Evolutionary conservation across 331 rosid genomes (phyloP).

Genomic region (Arachis monticola): DNA sequence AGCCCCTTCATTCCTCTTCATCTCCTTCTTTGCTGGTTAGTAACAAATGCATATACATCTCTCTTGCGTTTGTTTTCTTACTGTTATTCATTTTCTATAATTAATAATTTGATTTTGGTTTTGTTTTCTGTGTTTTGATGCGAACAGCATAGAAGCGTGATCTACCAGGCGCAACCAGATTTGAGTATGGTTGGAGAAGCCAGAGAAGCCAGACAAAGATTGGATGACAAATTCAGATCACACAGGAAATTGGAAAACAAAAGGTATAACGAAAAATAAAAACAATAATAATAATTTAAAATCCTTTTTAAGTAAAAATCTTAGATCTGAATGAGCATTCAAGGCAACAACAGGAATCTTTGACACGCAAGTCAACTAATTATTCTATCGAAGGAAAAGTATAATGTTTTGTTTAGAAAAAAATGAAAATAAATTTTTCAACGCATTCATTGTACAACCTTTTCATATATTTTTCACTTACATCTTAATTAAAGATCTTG

Average conservation of each 20-base stretch:
- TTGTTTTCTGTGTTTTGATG: background rate
- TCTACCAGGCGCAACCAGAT: conserved; percentile 44
- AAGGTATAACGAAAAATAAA: conserved; percentile 23
- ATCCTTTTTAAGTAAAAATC: no score
- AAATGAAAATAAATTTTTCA: no score
- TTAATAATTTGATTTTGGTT: background rate
- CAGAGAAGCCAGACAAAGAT: conserved; percentile 77
- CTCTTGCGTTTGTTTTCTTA: background rate
- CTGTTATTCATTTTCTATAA: background rate
- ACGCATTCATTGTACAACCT: no score
- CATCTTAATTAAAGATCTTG: no score
- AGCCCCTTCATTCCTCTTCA: conserved; percentile 50
- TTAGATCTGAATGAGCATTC: conserved; percentile 28
- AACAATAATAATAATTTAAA: no score
- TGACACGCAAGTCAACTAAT: background rate
- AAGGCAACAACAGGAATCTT: background rate
- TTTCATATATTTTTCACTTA: no score
- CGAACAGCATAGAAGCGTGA: conserved; percentile 49
- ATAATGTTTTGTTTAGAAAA: no score
- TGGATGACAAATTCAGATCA: conserved; percentile 70
- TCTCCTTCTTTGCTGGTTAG: conserved; percentile 51
- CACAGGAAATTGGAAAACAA: conserved; percentile 52
- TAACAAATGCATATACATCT: background rate
- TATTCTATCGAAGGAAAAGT: no score
- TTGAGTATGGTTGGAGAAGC: conserved; percentile 63